A percentile compares a stretch with the other conserved stretches of the same genome.
phyloP scores from a whole-genome alignment of 208 protist genomes.

The Tritrichomonas musculus region DNA sequence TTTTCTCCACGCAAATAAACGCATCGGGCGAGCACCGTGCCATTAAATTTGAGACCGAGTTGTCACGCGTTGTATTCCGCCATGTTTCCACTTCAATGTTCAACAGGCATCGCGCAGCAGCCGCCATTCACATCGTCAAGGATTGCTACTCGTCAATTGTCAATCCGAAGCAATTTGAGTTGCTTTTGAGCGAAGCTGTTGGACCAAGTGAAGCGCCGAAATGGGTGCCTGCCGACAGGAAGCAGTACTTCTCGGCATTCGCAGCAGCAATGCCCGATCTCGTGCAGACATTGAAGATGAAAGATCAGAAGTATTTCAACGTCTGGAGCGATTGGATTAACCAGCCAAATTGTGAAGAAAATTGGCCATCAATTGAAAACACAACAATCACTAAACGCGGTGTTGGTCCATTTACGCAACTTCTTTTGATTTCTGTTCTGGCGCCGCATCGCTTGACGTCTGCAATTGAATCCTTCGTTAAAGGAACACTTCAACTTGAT shows the following conservation, averaged over 20 bases:
- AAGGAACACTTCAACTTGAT: not conserved
- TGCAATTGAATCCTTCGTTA: not conserved
- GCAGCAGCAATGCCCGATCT: not conserved
- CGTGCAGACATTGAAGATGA: conserved; percentile 8
- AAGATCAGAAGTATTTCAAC: not conserved
- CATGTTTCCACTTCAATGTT: conserved; percentile 8
- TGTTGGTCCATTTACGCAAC: conserved; percentile 18
- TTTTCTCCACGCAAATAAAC: not conserved
- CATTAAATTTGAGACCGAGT: not conserved
- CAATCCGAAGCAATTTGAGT: not conserved
- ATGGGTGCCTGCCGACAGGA: not conserved
- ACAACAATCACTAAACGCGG: not conserved
- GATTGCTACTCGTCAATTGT: not conserved
- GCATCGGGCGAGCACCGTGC: not conserved
- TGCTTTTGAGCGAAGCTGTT: not conserved
- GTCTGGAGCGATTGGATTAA: conserved; percentile 5
- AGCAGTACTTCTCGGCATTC: not conserved
- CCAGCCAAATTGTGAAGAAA: not conserved
- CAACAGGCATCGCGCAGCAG: not conserved
- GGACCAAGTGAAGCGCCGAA: not conserved
- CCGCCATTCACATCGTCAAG: not conserved
- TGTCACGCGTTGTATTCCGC: not conserved
- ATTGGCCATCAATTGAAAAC: not conserved
- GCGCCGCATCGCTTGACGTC: not conserved
- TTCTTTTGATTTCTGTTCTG: conserved; percentile 50